phyloP scores from a whole-genome alignment of 1,284 basidiomycete species.

The Sanghuangporus weigelae region DNA sequence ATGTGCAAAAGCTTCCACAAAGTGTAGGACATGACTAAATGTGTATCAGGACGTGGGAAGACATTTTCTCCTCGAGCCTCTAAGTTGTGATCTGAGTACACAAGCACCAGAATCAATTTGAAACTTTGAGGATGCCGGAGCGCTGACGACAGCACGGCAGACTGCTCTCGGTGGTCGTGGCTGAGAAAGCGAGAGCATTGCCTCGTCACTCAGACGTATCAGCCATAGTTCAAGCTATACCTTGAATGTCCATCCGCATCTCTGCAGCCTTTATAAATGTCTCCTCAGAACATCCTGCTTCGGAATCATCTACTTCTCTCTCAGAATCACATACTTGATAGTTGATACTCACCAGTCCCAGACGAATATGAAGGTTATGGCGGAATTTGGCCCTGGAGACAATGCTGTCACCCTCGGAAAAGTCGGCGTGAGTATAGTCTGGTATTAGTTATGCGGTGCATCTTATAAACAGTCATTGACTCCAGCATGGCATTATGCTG shows the following conservation, averaged over 20 bases:
- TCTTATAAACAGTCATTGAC: background rate
- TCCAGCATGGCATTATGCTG: conserved; percentile 48
- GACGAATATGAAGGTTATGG: background rate
- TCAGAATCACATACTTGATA: background rate
- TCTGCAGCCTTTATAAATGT: too few species aligned
- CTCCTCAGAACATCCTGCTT: too few species aligned
- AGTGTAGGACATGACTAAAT: too few species aligned
- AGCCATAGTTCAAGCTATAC: too few species aligned
- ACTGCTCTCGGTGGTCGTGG: too few species aligned
- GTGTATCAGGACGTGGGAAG: too few species aligned
- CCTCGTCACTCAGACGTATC: too few species aligned
- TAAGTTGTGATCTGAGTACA: too few species aligned
- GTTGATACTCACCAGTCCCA: background rate
- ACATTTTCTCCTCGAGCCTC: too few species aligned
- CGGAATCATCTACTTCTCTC: background rate
- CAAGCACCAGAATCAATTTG: background rate
- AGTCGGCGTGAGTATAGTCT: conserved; percentile 3
- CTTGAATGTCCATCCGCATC: too few species aligned
- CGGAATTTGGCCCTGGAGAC: background rate
- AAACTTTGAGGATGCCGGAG: background rate
- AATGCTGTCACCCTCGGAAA: conserved; percentile 2
- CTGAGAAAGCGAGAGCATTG: too few species aligned
- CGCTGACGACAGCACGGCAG: background rate
- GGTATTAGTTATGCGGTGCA: background rate
- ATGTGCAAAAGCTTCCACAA: too few species aligned